Conservation (phyloP, 148 eudicot genomes). For the Spergularia marina region DNA sequence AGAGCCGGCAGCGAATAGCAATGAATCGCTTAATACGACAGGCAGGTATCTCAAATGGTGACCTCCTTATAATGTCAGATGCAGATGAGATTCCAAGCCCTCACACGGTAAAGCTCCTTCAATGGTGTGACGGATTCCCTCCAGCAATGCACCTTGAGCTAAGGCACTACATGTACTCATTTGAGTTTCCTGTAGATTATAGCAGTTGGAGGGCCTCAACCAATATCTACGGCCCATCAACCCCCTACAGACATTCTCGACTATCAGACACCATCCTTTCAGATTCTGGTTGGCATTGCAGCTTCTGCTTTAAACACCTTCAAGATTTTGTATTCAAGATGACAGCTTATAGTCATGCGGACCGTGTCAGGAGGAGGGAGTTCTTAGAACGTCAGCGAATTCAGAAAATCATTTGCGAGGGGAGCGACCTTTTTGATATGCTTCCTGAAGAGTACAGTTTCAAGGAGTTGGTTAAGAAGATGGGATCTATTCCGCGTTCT, state of each 20-base stretch:
- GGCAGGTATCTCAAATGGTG: slow-evolving; percentile 64
- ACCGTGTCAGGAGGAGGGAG: slow-evolving; percentile 58
- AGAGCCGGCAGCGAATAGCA: slow-evolving; percentile 52
- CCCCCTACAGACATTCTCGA: slow-evolving; percentile 64
- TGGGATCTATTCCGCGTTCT: slow-evolving; percentile 72
- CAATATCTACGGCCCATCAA: slow-evolving; percentile 44
- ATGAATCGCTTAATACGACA: slow-evolving; percentile 55
- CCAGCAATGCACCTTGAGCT: slow-evolving; percentile 65
- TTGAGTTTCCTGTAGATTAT: slow-evolving; percentile 85
- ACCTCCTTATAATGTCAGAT: slow-evolving; percentile 75
- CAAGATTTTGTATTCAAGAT: slow-evolving; percentile 76
- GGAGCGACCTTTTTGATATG: slow-evolving; percentile 85
- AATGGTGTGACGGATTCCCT: slow-evolving; percentile 82
- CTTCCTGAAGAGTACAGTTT: slow-evolving; percentile 86
- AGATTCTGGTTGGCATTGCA: slow-evolving; percentile 94
- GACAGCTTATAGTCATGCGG: slow-evolving; percentile 94
- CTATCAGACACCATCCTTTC: slow-evolving; percentile 56
- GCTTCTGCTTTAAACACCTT: slow-evolving; percentile 72
- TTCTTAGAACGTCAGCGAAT: slow-evolving; percentile 55
- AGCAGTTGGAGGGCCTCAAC: slow-evolving; percentile 79
- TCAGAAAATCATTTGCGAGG: slow-evolving; percentile 57
- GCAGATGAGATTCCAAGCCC: slow-evolving; percentile 88
- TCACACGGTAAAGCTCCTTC: slow-evolving; percentile 67
- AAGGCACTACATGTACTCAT: slow-evolving; percentile 76
- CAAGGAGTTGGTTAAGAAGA: slow-evolving; percentile 61